These are phyloP conservation scores for Moricandia moricandioides DNA, from an alignment of 345 rosid genomes.

Conservation along the genomic window DNA sequence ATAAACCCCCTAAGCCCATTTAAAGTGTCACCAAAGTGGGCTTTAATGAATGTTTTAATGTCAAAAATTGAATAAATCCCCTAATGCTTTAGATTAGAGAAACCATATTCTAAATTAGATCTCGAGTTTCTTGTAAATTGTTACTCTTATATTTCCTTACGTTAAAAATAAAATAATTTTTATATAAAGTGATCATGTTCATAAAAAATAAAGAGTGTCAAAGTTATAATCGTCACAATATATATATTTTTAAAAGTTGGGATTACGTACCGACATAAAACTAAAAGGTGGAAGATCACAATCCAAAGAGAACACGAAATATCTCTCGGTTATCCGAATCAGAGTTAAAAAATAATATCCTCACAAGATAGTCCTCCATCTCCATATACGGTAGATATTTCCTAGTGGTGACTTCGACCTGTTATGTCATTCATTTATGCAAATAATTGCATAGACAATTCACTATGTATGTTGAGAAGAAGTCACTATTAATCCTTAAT, in stretches of 20 bases:
- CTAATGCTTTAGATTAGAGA: too few species aligned
- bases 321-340: slow-evolving; percentile 22
- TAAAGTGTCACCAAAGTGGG: background rate
- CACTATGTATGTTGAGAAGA: background rate
- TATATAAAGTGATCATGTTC: background rate
- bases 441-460: background rate
- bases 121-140: background rate
- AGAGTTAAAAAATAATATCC: background rate
- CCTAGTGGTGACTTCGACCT: background rate
- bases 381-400: slow-evolving; percentile 9
- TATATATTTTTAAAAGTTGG: background rate
- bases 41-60: background rate
- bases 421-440: background rate
- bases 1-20: background rate
- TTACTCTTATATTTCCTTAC: background rate
- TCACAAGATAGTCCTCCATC: background rate
- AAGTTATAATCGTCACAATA: background rate
- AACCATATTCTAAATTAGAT: too few species aligned
- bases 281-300: background rate
- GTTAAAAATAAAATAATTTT: too few species aligned
- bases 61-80: too few species aligned
- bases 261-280: slow-evolving; percentile 13
- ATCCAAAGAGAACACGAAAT: slow-evolving; percentile 8
- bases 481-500: background rate
- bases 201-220: background rate